Percentiles rank a stretch among this genome's conserved stretches.
These are phyloP conservation scores for Venturia carpophila DNA, from an alignment of 2,329 filamentous ascomycete genomes.

Conservation along the genomic window DNA sequence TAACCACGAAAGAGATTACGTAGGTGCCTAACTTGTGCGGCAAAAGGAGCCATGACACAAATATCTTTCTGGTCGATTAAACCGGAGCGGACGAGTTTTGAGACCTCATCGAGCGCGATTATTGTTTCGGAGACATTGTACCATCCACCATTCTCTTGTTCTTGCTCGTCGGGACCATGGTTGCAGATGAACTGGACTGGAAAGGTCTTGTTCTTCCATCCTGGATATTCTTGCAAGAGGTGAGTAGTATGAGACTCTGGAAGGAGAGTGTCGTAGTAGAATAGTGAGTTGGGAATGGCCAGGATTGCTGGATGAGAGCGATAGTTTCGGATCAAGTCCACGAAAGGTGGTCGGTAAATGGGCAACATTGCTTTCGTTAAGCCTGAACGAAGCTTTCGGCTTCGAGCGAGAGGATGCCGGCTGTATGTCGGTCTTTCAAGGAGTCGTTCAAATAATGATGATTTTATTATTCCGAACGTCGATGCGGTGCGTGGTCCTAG, in stretches of 20 bases:
- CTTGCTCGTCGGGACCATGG: constrained; percentile 33
- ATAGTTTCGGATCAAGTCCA: constrained; percentile 40
- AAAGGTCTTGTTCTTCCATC: constrained; percentile 35
- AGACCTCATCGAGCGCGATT: constrained; percentile 28
- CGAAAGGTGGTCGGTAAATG: constrained; percentile 37
- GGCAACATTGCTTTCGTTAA: constrained; percentile 31
- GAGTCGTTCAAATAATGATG: constrained; percentile 37
- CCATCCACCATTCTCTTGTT: constrained; percentile 35
- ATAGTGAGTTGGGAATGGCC: constrained; percentile 34
- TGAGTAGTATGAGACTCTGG: constrained; percentile 30
- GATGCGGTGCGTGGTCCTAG: constrained; percentile 36
- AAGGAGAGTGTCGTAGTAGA: constrained; percentile 40
- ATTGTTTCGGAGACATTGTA: constrained; percentile 30
- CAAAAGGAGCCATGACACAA: constrained; percentile 39
- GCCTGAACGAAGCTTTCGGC: constrained; percentile 24
- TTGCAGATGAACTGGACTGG: constrained; percentile 38
- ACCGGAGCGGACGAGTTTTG: constrained; percentile 25
- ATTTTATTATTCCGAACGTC: constrained; percentile 28
- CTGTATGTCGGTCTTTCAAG: constrained; percentile 32
- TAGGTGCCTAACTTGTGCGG: constrained; percentile 38
- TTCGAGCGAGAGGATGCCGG: constrained; percentile 35
- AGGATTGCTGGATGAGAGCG: constrained; percentile 41
- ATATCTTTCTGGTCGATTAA: constrained; percentile 31
- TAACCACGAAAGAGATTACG: constrained; percentile 30
- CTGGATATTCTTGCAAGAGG: constrained; percentile 27